Evolutionary conservation across 2,329 filamentous ascomycete genomes (phyloP).

Genomic region (Pyricularia pennisetigena): DNA sequence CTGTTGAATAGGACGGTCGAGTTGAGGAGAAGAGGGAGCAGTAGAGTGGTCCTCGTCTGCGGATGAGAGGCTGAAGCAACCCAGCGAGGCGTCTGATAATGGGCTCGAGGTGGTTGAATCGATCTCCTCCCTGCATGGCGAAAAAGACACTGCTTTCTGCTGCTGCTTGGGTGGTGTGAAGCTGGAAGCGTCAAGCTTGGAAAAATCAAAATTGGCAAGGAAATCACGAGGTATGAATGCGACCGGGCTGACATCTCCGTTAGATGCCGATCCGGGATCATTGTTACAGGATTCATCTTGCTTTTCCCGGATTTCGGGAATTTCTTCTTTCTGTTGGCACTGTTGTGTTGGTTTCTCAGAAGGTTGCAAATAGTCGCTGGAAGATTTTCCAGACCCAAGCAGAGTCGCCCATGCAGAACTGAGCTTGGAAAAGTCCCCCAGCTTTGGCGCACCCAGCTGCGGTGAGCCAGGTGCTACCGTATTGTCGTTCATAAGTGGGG

Average conservation of each 20-base stretch:
- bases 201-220: slow-evolving; percentile 2
- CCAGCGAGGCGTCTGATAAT: background rate
- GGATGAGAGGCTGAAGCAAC: background rate
- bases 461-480: background rate
- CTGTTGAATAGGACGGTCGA: background rate
- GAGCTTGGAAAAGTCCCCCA: background rate
- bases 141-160: background rate
- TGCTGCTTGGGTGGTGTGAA: background rate
- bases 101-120: background rate
- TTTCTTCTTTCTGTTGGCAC: background rate
- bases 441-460: background rate
- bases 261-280: background rate
- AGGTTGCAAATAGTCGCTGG: background rate
- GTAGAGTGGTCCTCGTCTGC: background rate
- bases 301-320: background rate
- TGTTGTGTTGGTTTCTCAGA: background rate
- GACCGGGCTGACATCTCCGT: background rate
- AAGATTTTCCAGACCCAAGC: background rate
- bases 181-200: background rate
- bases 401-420: background rate
- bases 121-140: background rate
- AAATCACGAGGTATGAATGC: slow-evolving; percentile 3
- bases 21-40: slow-evolving; percentile 3
- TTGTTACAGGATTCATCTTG: background rate
- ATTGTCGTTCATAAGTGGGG: background rate